These are phyloP conservation scores for Colletotrichum lupini DNA, from an alignment of 2,329 filamentous ascomycete species.

Conservation along the genomic window DNA sequence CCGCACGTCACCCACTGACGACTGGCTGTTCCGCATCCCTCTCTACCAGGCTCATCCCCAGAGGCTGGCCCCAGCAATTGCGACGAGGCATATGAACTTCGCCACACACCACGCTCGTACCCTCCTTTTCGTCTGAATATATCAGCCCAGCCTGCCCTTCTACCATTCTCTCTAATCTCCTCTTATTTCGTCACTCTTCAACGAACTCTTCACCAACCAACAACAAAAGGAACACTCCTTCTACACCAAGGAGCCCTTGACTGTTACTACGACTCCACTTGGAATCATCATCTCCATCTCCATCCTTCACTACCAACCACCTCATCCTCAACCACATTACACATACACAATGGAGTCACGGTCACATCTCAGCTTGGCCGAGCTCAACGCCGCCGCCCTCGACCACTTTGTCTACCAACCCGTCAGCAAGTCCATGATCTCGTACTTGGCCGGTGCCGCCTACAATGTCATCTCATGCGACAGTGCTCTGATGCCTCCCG, in stretches of 20 bases:
- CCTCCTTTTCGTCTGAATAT: constrained; percentile 35
- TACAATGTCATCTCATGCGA: constrained; percentile 85
- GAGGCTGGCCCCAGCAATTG: constrained; percentile 22
- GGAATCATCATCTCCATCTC: constrained; percentile 38
- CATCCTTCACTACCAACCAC: constrained; percentile 6
- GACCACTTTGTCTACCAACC: constrained; percentile 84
- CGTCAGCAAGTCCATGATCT: constrained; percentile 81
- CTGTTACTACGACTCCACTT: constrained; percentile 6
- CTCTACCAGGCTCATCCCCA: constrained; percentile 30
- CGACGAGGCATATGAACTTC: constrained; percentile 40
- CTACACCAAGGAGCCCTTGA: constrained; percentile 43
- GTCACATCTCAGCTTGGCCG: constrained; percentile 57
- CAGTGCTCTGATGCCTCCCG: constrained; percentile 62
- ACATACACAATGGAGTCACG: constrained; percentile 58
- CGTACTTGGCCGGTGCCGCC: constrained; percentile 79
- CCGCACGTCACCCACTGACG: constrained; percentile 55
- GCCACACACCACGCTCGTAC: constrained; percentile 43
- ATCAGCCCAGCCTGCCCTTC: constrained; percentile 34
- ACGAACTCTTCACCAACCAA: constrained; percentile 25
- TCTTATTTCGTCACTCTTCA: constrained; percentile 26
- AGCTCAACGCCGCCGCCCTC: constrained; percentile 79
- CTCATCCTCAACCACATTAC: constrained; percentile 39
- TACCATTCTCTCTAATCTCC: not conserved
- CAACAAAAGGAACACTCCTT: constrained; percentile 39
- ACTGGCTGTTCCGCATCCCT: constrained; percentile 39